Evolutionary conservation across 164 flowering plant genomes (phyloP).

Genomic region (Sedum album): DNA sequence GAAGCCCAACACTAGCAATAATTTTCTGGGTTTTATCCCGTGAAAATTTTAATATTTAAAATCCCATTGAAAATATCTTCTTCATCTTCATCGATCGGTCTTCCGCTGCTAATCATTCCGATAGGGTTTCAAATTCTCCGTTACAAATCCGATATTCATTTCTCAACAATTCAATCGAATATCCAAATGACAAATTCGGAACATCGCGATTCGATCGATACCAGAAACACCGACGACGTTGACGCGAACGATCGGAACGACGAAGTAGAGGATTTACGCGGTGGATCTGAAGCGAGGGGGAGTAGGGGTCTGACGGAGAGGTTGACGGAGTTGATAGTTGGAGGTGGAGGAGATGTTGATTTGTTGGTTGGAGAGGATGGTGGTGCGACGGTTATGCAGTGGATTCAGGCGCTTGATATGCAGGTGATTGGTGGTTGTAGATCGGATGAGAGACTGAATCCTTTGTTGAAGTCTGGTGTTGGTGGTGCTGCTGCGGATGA

Average conservation of each 20-base stretch:
- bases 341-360: slow-evolving; percentile 52
- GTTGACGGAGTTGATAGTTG: slow-evolving; percentile 33
- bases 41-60: neutral
- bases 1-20: too few species aligned
- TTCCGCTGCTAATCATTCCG: neutral
- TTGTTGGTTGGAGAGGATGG: slow-evolving; percentile 33
- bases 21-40: neutral
- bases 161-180: neutral
- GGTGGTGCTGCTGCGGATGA: slow-evolving; percentile 62
- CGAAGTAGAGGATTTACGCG: slow-evolving; percentile 9
- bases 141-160: neutral
- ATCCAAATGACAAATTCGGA: slow-evolving; percentile 26
- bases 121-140: neutral
- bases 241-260: slow-evolving; percentile 14
- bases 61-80: slow-evolving; percentile 1
- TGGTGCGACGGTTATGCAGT: slow-evolving; percentile 45
- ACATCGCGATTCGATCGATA: slow-evolving; percentile 19
- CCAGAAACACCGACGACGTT: slow-evolving; percentile 10
- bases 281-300: slow-evolving; percentile 16
- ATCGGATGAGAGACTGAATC: slow-evolving; percentile 86
- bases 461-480: slow-evolving; percentile 62
- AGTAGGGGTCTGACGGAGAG: slow-evolving; percentile 33
- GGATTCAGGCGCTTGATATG: slow-evolving; percentile 83
- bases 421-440: slow-evolving; percentile 92
- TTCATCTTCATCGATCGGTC: neutral